phyloP scores from a whole-genome alignment of 2,329 filamentous ascomycete genomes.

The Immersiporthe knoxdaviesiana region DNA sequence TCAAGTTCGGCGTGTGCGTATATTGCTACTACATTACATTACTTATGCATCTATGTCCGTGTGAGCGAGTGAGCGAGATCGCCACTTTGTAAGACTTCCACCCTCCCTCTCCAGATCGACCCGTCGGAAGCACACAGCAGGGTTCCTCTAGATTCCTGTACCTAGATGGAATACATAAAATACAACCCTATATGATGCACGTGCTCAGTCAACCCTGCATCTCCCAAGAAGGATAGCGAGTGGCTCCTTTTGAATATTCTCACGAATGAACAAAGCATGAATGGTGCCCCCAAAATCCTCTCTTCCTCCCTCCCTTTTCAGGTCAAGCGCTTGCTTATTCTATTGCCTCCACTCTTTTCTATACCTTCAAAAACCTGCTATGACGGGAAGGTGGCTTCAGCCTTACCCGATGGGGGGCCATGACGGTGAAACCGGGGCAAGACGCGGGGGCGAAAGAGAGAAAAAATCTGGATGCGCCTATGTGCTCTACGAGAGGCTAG shows the following conservation, averaged over 20 bases:
- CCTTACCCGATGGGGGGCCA: not conserved
- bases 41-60: too few species aligned
- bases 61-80: not conserved
- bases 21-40: too few species aligned
- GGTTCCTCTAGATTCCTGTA: not conserved
- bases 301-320: not conserved
- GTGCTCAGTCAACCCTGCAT: not conserved
- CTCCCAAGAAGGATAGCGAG: not conserved
- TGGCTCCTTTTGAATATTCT: too few species aligned
- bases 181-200: not conserved
- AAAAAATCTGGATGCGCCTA: not conserved
- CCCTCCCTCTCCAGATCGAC: not conserved
- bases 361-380: not conserved
- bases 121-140: not conserved
- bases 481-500: not conserved
- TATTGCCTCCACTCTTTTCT: not conserved
- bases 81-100: not conserved
- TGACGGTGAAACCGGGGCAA: too few species aligned
- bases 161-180: too few species aligned
- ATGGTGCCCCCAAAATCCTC: too few species aligned
- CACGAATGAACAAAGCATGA: too few species aligned
- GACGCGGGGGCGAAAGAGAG: not conserved
- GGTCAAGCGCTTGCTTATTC: not conserved
- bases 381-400: not conserved
- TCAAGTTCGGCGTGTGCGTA: too few species aligned